phyloP scores from a whole-genome alignment of 2,329 filamentous ascomycete genomes.

The Neonectria punicea region DNA sequence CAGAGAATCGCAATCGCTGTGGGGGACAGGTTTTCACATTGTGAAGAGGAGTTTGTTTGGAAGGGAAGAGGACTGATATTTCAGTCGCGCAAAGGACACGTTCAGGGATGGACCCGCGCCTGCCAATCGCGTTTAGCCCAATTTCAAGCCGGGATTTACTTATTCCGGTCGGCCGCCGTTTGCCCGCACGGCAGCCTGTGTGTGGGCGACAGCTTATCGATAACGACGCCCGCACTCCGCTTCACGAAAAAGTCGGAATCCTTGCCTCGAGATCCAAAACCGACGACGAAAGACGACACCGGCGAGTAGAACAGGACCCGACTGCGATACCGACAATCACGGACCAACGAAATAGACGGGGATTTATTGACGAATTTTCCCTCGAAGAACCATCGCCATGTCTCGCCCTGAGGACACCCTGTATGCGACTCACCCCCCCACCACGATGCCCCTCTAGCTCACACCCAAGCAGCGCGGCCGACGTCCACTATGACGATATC shows the following conservation, averaged over 20 bases:
- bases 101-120: slow-evolving; percentile 25
- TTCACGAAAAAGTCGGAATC: slow-evolving; percentile 42
- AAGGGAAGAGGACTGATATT: slow-evolving; percentile 25
- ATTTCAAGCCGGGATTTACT: slow-evolving; percentile 21
- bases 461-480: slow-evolving; percentile 74
- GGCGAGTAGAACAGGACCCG: slow-evolving; percentile 1
- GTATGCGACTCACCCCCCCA: slow-evolving; percentile 59
- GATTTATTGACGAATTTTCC: background rate
- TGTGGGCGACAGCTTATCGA: slow-evolving; percentile 35
- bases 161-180: slow-evolving; percentile 15
- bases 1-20: slow-evolving; percentile 24
- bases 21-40: slow-evolving; percentile 37
- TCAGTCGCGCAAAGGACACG: slow-evolving; percentile 36
- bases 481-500: slow-evolving; percentile 96
- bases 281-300: slow-evolving; percentile 19
- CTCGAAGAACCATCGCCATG: slow-evolving; percentile 66
- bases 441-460: slow-evolving; percentile 41
- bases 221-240: slow-evolving; percentile 36
- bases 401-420: slow-evolving; percentile 96
- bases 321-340: background rate
- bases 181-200: background rate
- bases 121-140: slow-evolving; percentile 33
- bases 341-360: background rate
- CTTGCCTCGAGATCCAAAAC: slow-evolving; percentile 28
- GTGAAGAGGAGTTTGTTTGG: slow-evolving; percentile 24